Conservation (phyloP, 345 rosid species). For the Garcia nutans region DNA sequence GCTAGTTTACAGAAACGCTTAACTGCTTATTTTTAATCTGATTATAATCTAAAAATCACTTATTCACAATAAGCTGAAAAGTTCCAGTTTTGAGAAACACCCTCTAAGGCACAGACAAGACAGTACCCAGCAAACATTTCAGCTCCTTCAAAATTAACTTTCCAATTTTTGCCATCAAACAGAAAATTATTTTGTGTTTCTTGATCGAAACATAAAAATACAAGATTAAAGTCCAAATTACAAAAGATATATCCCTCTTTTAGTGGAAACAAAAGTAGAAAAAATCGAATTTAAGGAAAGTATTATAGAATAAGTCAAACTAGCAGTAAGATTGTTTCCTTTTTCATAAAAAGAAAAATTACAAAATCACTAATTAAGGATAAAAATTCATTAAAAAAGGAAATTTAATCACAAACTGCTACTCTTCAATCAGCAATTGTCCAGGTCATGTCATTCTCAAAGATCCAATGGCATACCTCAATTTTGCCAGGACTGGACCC, state of each 20-base stretch:
- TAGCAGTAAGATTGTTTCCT: neutral
- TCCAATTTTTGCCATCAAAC: neutral
- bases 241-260: too few relatives aligned
- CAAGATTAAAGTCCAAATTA: too few relatives aligned
- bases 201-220: neutral
- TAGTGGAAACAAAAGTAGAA: neutral
- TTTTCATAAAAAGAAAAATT: neutral
- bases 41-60: too few relatives aligned
- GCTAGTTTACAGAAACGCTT: too few relatives aligned
- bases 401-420: neutral
- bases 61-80: too few relatives aligned
- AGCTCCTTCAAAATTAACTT: neutral
- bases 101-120: neutral
- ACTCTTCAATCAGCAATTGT: slow-evolving; percentile 16
- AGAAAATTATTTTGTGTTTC: neutral
- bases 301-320: too few relatives aligned
- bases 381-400: neutral
- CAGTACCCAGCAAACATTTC: neutral
- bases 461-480: slow-evolving; percentile 39
- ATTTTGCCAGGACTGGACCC: slow-evolving; percentile 29
- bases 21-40: too few relatives aligned
- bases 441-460: slow-evolving; percentile 40
- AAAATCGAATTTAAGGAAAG: neutral
- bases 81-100: too few relatives aligned
- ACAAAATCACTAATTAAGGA: too few relatives aligned